Conservation (phyloP, 1,284 basidiomycete species). For the Mycena sp. region DNA sequence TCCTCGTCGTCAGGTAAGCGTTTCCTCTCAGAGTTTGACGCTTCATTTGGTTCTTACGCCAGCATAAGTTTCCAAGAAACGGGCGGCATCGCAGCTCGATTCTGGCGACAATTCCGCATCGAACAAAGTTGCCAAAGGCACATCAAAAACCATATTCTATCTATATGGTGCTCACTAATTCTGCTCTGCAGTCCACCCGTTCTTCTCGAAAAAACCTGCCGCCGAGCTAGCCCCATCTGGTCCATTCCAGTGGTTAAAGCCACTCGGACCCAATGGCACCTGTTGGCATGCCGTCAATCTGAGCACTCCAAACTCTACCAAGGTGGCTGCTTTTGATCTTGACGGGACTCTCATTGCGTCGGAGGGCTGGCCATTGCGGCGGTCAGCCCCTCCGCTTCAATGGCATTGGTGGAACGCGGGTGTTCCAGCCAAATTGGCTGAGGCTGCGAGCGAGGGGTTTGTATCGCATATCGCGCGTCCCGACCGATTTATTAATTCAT, state of each 20-base stretch:
- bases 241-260: constrained; percentile 66
- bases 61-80: constrained; percentile 32
- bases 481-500: neutral
- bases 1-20: neutral
- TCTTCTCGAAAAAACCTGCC: constrained; percentile 44
- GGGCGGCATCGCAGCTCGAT: constrained; percentile 21
- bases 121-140: constrained; percentile 30
- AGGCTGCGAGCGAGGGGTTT: constrained; percentile 70
- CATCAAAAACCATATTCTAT: neutral
- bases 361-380: too few relatives aligned
- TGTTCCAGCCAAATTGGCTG: constrained; percentile 74
- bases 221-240: neutral
- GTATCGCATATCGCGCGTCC: constrained; percentile 29
- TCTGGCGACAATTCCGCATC: constrained; percentile 11
- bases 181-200: constrained; percentile 53
- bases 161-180: neutral
- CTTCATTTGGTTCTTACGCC: too few relatives aligned
- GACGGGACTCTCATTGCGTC: constrained; percentile 84
- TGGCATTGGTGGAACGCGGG: constrained; percentile 72
- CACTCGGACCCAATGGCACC: constrained; percentile 62
- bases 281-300: constrained; percentile 74
- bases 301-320: constrained; percentile 54
- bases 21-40: too few relatives aligned
- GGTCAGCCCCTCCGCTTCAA: neutral
- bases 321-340: constrained; percentile 86